Base-by-base conservation (phyloP, 1,284 basidiomycete genomes). In the Ceraceosorus bombacis region DNA sequence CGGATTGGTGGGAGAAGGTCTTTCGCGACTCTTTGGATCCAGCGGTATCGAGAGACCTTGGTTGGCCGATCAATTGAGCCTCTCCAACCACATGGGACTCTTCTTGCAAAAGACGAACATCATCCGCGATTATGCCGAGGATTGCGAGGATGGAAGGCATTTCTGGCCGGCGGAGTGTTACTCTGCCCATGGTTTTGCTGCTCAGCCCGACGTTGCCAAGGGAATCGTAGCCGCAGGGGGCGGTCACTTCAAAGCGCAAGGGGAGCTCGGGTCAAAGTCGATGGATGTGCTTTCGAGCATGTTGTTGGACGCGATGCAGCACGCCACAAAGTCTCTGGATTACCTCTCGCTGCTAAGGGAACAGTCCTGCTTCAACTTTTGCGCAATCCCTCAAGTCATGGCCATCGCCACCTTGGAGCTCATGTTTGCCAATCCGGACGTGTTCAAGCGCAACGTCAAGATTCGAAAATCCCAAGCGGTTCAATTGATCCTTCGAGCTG, bases 91-190 rank as follows among this genome's bases (percentile, higher is more conserved):
- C 53, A 92, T 97, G 88, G 95, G 95, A n/a, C 83, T 94, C 13
- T 83, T 97, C 57, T 83, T 99, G 9, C 95, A 98, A 79, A 99
- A 99, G 81, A 96, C 92, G 48, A 98, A 98, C 80, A 96, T 98
- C 78, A 89, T 92, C 65, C 87, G 94, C 59, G 95, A 99, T 78
- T 90, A 87, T 80, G 85, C 89, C 51, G 94, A 99, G 79, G 95
- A 99, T 78, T 84, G 86, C 9, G 86, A 92, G 51, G 84, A 94
- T 55, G 82, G 83, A 9, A 85, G 94, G 49, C 89, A 85, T 74
- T 98, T 98, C 82, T 99, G 95, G 94, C 95, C 94, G 0, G 83
- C 83, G 56, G 90, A 92, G 74, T 90, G 97, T 62, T 98, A 91
- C 91, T 85, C 83, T 17, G 61, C 61, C 17, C 36, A 54, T 7